phyloP scores from a whole-genome alignment of 768 basidiomycete species.

The Xerocomus spinulosus region DNA sequence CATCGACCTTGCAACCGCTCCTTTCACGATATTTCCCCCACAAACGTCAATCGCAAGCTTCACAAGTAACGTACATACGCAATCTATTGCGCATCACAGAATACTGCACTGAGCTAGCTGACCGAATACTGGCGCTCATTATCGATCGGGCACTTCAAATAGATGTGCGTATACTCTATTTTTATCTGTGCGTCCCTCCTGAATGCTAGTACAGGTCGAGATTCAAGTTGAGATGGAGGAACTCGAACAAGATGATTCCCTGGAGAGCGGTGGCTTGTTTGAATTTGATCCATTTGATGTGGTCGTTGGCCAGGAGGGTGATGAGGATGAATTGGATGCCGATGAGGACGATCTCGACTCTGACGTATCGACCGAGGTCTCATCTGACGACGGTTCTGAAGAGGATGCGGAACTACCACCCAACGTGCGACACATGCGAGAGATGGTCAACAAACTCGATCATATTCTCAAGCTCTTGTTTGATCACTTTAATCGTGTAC shows the following conservation, averaged over 20 bases:
- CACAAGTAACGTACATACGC: constrained; percentile 86
- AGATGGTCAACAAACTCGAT: constrained; percentile 92
- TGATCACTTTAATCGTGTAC: constrained; percentile 67
- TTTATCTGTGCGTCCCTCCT: background rate
- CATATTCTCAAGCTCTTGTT: constrained; percentile 81
- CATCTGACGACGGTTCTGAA: constrained; percentile 61
- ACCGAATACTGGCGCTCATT: constrained; percentile 79
- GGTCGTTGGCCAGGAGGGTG: constrained; percentile 71
- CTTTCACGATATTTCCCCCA: constrained; percentile 87
- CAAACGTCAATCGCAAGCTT: constrained; percentile 76
- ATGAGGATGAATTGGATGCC: constrained; percentile 53
- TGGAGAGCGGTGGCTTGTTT: constrained; percentile 56
- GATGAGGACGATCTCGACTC: constrained; percentile 47
- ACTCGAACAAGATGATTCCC: constrained; percentile 60
- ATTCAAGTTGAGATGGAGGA: constrained; percentile 96
- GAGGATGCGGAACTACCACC: constrained; percentile 37
- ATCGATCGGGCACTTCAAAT: constrained; percentile 95
- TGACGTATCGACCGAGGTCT: constrained; percentile 66
- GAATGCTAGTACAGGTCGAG: constrained; percentile 62
- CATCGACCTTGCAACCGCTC: constrained; percentile 80
- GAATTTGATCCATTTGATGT: constrained; percentile 84
- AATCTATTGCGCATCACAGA: constrained; percentile 78
- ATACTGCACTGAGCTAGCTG: constrained; percentile 85
- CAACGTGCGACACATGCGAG: constrained; percentile 66
- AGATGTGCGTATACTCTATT: constrained; percentile 57